These are phyloP conservation scores for Periconia sp. DNA, from an alignment of 2,329 filamentous ascomycete species.

Conservation along the genomic window DNA sequence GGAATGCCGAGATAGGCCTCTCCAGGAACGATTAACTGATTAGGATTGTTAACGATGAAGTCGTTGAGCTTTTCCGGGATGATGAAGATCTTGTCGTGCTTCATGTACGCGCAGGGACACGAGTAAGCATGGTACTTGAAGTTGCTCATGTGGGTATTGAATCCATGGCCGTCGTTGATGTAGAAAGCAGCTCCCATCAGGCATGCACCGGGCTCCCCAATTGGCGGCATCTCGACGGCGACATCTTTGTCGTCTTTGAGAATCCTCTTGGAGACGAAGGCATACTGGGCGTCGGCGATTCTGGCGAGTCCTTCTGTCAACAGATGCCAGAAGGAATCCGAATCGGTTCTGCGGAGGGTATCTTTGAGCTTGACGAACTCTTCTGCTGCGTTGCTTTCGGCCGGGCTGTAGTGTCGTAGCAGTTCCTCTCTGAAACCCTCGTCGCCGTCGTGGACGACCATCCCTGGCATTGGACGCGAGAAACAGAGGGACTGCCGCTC, in stretches of 20 bases:
- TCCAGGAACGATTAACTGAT: constrained; percentile 64
- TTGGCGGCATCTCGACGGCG: constrained; percentile 65
- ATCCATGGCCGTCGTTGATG: constrained; percentile 65
- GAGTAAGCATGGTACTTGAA: constrained; percentile 70
- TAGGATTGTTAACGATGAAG: constrained; percentile 66
- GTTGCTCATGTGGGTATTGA: constrained; percentile 61
- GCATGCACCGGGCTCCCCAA: constrained; percentile 67
- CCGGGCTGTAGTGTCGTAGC: constrained; percentile 41
- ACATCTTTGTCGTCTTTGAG: constrained; percentile 64
- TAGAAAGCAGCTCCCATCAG: constrained; percentile 71
- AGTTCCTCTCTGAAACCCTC: constrained; percentile 50
- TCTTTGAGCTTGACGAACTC: constrained; percentile 65
- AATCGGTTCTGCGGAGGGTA: constrained; percentile 58
- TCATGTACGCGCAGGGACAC: constrained; percentile 72
- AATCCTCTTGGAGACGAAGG: constrained; percentile 70
- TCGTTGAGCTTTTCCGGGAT: constrained; percentile 67
- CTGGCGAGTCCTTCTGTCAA: constrained; percentile 69
- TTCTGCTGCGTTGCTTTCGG: constrained; percentile 67
- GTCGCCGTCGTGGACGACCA: constrained; percentile 53
- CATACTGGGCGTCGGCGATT: constrained; percentile 69
- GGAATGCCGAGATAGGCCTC: constrained; percentile 73
- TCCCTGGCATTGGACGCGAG: constrained; percentile 47
- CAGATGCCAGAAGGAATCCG: constrained; percentile 67
- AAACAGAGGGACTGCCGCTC: constrained; percentile 53
- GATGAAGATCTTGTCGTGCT: constrained; percentile 73